phyloP scores from a whole-genome alignment of 345 rosid species.

The Sisymbrium irio region DNA sequence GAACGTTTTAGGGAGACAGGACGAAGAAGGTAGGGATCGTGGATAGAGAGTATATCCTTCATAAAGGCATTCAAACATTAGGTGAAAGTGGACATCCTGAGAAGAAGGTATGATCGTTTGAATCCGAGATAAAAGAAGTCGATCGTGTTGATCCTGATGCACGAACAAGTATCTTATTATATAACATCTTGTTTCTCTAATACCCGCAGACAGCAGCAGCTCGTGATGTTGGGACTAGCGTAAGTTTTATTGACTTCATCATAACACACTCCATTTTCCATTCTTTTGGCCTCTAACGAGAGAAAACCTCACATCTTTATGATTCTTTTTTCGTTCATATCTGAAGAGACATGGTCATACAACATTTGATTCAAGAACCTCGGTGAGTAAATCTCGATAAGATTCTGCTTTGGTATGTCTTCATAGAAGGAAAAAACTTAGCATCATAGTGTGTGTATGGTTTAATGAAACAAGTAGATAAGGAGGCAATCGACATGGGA shows the following conservation, averaged over 20 bases:
- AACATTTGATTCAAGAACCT: conserved; percentile 49
- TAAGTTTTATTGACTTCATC: not conserved
- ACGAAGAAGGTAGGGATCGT: conserved; percentile 81
- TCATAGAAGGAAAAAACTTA: not conserved
- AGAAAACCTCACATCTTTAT: conserved; percentile 6
- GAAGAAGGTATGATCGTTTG: conserved; percentile 43
- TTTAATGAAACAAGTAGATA: conserved; percentile 50
- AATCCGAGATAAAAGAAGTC: not conserved
- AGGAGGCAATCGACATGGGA: conserved; percentile 94
- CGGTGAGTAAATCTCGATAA: conserved; percentile 46
- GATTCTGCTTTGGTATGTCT: not conserved
- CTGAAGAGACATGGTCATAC: conserved; percentile 41
- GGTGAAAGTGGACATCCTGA: conserved; percentile 57
- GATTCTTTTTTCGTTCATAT: not conserved
- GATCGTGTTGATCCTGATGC: not conserved
- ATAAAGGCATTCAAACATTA: conserved; percentile 81
- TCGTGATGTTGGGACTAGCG: conserved; percentile 10
- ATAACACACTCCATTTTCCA: not conserved
- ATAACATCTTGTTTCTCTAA: not conserved
- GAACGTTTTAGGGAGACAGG: conserved; percentile 70
- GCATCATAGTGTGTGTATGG: not conserved
- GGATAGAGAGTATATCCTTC: conserved; percentile 85
- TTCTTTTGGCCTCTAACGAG: not conserved
- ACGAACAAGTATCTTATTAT: not conserved
- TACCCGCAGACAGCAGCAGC: not conserved